Evolutionary conservation across 2,329 filamentous ascomycete species (phyloP), one percentile per base, ranked within the genome.

Genomic region (Orbilia brochopaga): DNA sequence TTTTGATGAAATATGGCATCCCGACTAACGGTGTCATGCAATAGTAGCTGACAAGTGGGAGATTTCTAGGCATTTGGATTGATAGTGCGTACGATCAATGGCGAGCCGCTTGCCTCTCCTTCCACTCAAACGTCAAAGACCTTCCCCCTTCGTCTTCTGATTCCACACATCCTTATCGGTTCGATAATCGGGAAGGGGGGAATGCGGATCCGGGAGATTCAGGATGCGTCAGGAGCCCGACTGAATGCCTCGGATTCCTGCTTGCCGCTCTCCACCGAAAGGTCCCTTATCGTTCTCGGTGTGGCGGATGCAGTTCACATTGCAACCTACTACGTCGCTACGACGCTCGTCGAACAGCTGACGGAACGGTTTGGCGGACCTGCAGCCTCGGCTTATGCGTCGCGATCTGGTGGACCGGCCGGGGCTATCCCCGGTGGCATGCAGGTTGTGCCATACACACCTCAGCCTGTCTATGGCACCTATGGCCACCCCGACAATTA

Each of bases 301-400:
- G 94, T 99, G 67, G 94, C 94, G 60, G 94, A 99, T 82, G 93
- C 94, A 67, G 93, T 99, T 54, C 94, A 99, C 81, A 99, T 99
- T 80, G 94, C 94, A 54, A 96, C 94, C 40, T 99, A 97, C 83
- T 99, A 99, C 78, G 92, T 99, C 74, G 93, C 92, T 63, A 96
- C 93, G 80, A 99, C 94, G n/a, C 86, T 99, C 24, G 89, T 96
- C 53, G 94, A 99, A 83, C 94, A 99, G 82, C 85, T 99, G 69
- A 97, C 94, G 59, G 94, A 99, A 80, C 88, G 94, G 46, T 99
- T 97, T 76, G 93, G 94, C 59, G 94, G 94, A 4, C 92, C 94
- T 19, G 92, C 92, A 66, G 93, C 94, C 55, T 99, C 94, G n/a
- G 93, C 94, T 30, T 99, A 99, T 79, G 94, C 94, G 52, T 96